Percentiles rank a stretch among this genome's conserved stretches.
phyloP scores from a whole-genome alignment of 2,329 filamentous ascomycete genomes.

The Talaromyces islandicus region DNA sequence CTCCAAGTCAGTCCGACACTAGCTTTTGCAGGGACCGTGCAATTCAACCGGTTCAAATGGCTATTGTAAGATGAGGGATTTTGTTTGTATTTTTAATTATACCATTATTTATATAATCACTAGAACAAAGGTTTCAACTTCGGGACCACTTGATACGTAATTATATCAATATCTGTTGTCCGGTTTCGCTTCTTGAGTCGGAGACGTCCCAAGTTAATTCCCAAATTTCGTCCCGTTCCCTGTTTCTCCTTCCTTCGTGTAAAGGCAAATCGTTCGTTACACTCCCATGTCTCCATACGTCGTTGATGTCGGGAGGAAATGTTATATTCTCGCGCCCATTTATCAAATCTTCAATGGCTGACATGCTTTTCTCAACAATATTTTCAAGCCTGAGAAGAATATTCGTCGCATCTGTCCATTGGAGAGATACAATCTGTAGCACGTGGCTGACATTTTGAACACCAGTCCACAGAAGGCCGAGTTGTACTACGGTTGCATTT shows the following conservation, averaged over 20 bases:
- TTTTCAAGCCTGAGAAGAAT: not conserved
- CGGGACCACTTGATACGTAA: not conserved
- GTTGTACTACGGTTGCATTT: not conserved
- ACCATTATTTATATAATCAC: not conserved
- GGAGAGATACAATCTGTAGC: not conserved
- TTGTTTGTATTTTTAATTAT: not conserved
- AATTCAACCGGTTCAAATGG: not conserved
- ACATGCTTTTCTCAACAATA: not conserved
- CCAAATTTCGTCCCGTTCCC: not conserved
- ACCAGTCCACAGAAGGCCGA: not conserved
- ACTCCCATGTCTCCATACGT: not conserved
- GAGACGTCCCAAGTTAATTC: not conserved
- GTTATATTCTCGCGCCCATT: not conserved
- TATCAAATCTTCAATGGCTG: not conserved
- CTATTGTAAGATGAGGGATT: not conserved
- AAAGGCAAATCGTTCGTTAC: not conserved
- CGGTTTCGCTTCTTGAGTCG: not conserved
- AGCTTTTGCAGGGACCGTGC: not conserved
- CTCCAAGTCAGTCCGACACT: not conserved
- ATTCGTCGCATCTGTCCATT: not conserved
- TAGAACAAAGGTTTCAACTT: not conserved
- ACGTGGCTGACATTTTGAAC: not conserved
- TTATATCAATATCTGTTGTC: not conserved
- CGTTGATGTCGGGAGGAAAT: not conserved
- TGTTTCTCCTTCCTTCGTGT: not conserved